Percentiles rank a stretch among this genome's conserved stretches.
Conservation (phyloP, 306 rosid species). For the Vigna nakashimae region DNA sequence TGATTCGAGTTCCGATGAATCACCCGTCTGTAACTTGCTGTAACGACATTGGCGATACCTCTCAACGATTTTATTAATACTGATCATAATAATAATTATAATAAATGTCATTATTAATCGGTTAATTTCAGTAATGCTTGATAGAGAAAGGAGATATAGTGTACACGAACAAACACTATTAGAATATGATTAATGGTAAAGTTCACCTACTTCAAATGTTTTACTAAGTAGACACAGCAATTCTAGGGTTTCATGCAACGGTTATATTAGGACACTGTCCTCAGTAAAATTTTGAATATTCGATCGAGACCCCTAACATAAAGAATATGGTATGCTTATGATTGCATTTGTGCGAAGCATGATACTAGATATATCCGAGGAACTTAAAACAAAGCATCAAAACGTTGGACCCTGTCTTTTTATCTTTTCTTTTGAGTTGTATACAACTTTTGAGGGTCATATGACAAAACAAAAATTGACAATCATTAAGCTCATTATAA, state of each 20-base stretch:
- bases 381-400: not conserved
- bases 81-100: conserved; percentile 33
- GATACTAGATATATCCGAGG: not conserved
- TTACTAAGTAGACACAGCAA: no score
- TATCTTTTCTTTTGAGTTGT: not conserved
- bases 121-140: not conserved
- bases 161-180: not conserved
- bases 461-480: not conserved
- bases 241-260: no score
- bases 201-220: no score
- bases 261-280: no score
- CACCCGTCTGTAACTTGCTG: conserved; percentile 42
- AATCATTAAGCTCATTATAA: not conserved
- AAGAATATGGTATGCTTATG: not conserved
- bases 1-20: conserved; percentile 52
- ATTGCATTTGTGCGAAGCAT: no score
- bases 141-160: not conserved
- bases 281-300: no score
- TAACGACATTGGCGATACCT: conserved; percentile 68
- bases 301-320: not conserved
- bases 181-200: no score
- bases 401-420: not conserved
- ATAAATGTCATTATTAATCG: not conserved
- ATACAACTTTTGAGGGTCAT: not conserved
- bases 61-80: conserved; percentile 64